A percentile compares a stretch with the other conserved stretches of the same genome.
Evolutionary conservation across 2,329 filamentous ascomycete species (phyloP).

Genomic region (Canariomyces notabilis): DNA sequence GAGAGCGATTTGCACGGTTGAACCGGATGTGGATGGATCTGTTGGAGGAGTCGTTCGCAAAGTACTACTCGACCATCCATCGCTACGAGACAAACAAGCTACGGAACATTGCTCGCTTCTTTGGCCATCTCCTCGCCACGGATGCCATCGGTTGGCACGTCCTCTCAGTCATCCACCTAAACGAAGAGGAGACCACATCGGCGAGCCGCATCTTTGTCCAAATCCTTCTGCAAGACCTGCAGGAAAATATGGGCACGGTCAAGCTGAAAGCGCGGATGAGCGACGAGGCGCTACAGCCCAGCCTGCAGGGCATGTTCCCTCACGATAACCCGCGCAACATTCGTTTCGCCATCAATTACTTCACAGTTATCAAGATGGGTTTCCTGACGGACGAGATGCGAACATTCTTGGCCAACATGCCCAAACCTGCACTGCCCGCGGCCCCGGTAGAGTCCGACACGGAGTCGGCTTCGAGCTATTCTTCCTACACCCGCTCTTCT

Average conservation of each 20-base stretch:
- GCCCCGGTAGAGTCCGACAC: slow-evolving; percentile 60
- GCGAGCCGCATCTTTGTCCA: slow-evolving; percentile 98
- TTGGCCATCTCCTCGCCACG: slow-evolving; percentile 81
- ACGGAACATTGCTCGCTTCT: slow-evolving; percentile 91
- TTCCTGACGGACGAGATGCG: slow-evolving; percentile 92
- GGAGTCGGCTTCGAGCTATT: slow-evolving; percentile 73
- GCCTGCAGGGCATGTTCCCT: slow-evolving; percentile 82
- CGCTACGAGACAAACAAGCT: slow-evolving; percentile 93
- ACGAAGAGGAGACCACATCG: slow-evolving; percentile 94
- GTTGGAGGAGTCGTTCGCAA: slow-evolving; percentile 83
- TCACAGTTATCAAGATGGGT: slow-evolving; percentile 96
- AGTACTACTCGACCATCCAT: slow-evolving; percentile 97
- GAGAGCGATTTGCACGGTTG: slow-evolving; percentile 91
- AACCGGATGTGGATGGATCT: slow-evolving; percentile 92
- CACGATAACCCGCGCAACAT: slow-evolving; percentile 84
- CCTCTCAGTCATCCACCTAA: slow-evolving; percentile 77
- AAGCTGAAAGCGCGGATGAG: slow-evolving; percentile 71
- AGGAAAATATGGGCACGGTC: slow-evolving; percentile 78
- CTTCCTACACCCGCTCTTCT: slow-evolving; percentile 62
- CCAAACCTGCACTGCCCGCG: slow-evolving; percentile 73
- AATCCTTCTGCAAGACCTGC: slow-evolving; percentile 89
- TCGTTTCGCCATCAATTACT: slow-evolving; percentile 98
- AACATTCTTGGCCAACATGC: slow-evolving; percentile 81
- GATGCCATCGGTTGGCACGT: slow-evolving; percentile 93
- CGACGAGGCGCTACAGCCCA: slow-evolving; percentile 72